Evolutionary conservation across 2,329 filamentous ascomycete genomes (phyloP).

Genomic region (Ophiostoma australiae): DNA sequence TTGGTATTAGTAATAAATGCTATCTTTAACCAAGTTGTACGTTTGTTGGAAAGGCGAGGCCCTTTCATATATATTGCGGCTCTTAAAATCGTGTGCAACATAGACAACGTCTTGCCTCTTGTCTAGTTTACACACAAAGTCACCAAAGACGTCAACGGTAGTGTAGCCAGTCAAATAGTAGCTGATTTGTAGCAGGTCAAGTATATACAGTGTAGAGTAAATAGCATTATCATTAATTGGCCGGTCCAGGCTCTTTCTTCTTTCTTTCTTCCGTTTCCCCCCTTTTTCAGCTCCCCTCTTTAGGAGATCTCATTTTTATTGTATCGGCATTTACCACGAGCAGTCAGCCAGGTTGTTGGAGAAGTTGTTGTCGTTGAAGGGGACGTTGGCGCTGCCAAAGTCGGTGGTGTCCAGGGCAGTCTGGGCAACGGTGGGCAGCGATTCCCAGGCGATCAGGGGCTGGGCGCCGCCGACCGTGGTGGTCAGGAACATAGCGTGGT

Average conservation of each 20-base stretch:
- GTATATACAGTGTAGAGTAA: constrained; percentile 9
- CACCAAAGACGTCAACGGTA: not conserved
- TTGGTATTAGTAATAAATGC: too few species aligned
- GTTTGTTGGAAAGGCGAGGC: too few species aligned
- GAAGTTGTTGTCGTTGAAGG: constrained; percentile 36
- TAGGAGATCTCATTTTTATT: not conserved
- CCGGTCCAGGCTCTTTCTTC: not conserved
- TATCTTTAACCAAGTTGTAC: too few species aligned
- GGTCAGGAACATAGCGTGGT: constrained; percentile 33
- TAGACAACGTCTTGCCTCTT: too few species aligned
- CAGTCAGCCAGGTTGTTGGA: constrained; percentile 24
- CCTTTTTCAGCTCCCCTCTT: not conserved
- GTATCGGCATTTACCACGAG: not conserved
- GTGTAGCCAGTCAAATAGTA: not conserved
- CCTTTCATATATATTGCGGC: too few species aligned
- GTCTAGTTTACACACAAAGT: not conserved
- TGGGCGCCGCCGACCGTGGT: constrained; percentile 36
- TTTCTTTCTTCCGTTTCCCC: not conserved
- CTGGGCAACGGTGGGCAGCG: constrained; percentile 30
- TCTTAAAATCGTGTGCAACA: too few species aligned
- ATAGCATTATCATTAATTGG: constrained; percentile 1
- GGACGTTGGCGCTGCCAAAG: constrained; percentile 41
- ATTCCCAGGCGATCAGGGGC: constrained; percentile 42
- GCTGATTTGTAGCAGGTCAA: not conserved
- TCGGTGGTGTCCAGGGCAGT: constrained; percentile 37